Evolutionary conservation across 2,329 filamentous ascomycete species (phyloP), one percentile per base, ranked within the genome.

Genomic region (Pseudogymnoascus sp.): DNA sequence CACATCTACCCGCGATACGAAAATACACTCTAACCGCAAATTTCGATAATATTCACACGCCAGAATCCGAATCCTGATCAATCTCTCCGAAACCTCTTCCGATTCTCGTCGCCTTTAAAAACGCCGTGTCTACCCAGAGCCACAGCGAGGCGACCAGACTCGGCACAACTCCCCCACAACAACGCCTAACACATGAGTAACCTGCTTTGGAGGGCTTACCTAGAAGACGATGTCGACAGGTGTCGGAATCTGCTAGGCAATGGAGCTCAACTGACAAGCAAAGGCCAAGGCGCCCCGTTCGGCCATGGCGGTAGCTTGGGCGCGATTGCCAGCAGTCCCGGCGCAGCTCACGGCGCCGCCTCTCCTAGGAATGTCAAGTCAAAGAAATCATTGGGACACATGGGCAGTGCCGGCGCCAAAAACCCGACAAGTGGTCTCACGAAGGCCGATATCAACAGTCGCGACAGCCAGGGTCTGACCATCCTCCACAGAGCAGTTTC

Each of bases 201-300:
- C 81, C 85, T 89, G 85, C 87, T 99, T 77, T 97, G 93, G 93
- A 93, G 92, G 84, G 91, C 86, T 76, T 97, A 93, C 77, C 89
- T 96, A 82, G 89, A 97, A 86, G 90, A 97, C 84, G 92, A 99
- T 86, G 89, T 96, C 86, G 93, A 96, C 76, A 87, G 81, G 75
- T 97, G 99, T 84, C 89, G 90, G 80, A 89, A 88, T 80, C 85
- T 96, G 74, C 84, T 99, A 77, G 81, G 82, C 73, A 82, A 81
- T 69, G 71, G 72, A 71, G 69, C 80, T 66, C 84, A 84, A 70
- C 72, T 78, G 64, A 74, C 79, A 65, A 76, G 82, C 72, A 85
- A 83, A 75, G 84, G 81, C 71, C 78, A 82, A 79, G 76, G 75
- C 61, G 72, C 71, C 65, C 73, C 71, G 63, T 70, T 40, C 72